A percentile compares a stretch with the other conserved stretches of the same genome.
Conservation (phyloP, 345 rosid species). For the Brassica napus region Da-Ae NC_063447.1:2901001-2901500, state of each 20-base stretch:
- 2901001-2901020: slow-evolving; percentile 77
- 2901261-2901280: slow-evolving; percentile 86
- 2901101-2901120: slow-evolving; percentile 79
- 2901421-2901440: slow-evolving; percentile 79
- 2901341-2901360: slow-evolving; percentile 72
- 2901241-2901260: slow-evolving; percentile 86
- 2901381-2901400: slow-evolving; percentile 74
- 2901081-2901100: slow-evolving; percentile 96
- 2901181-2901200: slow-evolving; percentile 95
- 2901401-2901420: slow-evolving; percentile 55
- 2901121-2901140: slow-evolving; percentile 68
- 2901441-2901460: slow-evolving; percentile 82
- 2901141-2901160: slow-evolving; percentile 75
- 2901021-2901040: slow-evolving; percentile 63
- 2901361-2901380: slow-evolving; percentile 72
- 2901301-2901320: slow-evolving; percentile 60
- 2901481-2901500: too few species aligned
- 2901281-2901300: slow-evolving; percentile 71
- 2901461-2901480: too few species aligned
- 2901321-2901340: slow-evolving; percentile 94
- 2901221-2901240: slow-evolving; percentile 77
- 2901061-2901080: slow-evolving; percentile 92
- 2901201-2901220: slow-evolving; percentile 84
- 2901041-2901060: slow-evolving; percentile 81
- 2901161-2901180: slow-evolving; percentile 96